A percentile compares a stretch with the other conserved stretches of the same genome.
Evolutionary conservation across 441 rosid genomes (phyloP).

Genomic region (Mallotus japonicus): DNA sequence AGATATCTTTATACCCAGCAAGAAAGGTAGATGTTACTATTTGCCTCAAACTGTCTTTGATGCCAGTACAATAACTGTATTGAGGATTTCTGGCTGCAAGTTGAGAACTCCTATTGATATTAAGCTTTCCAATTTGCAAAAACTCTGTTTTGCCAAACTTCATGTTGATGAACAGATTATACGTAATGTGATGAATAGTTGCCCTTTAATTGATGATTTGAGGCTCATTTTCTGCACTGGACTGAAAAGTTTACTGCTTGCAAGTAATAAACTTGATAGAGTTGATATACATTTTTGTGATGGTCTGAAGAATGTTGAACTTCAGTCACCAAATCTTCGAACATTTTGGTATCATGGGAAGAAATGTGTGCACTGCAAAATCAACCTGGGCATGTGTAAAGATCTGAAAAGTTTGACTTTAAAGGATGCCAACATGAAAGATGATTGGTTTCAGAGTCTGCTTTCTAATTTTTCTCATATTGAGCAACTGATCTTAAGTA

Average conservation of each 20-base stretch:
- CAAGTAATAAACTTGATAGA: slow-evolving; percentile 22
- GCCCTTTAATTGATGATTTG: slow-evolving; percentile 35
- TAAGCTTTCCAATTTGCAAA: slow-evolving; percentile 24
- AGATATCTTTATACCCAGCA: slow-evolving; percentile 24
- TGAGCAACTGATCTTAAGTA: slow-evolving; percentile 32
- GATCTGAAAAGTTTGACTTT: slow-evolving; percentile 29
- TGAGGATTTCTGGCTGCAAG: slow-evolving; percentile 31
- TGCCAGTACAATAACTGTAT: slow-evolving; percentile 24
- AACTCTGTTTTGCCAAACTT: slow-evolving; percentile 29
- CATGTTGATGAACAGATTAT: slow-evolving; percentile 16
- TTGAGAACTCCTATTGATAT: slow-evolving; percentile 24
- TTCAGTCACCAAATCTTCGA: slow-evolving; percentile 31
- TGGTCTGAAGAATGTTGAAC: slow-evolving; percentile 22
- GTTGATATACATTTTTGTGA: slow-evolving; percentile 34
- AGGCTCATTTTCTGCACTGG: slow-evolving; percentile 31
- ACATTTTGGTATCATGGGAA: slow-evolving; percentile 29
- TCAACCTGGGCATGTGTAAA: slow-evolving; percentile 23
- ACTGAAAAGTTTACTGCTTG: slow-evolving; percentile 18
- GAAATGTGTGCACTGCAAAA: slow-evolving; percentile 8
- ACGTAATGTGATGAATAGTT: slow-evolving; percentile 21
- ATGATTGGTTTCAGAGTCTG: slow-evolving; percentile 21
- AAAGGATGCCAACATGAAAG: slow-evolving; percentile 26
- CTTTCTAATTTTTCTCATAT: slow-evolving; percentile 31
- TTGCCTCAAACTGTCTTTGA: slow-evolving; percentile 26
- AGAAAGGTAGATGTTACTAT: slow-evolving; percentile 4